Base-by-base conservation (phyloP, 164 flowering plant species). In the Chloranthus sessilifolius region DNA sequence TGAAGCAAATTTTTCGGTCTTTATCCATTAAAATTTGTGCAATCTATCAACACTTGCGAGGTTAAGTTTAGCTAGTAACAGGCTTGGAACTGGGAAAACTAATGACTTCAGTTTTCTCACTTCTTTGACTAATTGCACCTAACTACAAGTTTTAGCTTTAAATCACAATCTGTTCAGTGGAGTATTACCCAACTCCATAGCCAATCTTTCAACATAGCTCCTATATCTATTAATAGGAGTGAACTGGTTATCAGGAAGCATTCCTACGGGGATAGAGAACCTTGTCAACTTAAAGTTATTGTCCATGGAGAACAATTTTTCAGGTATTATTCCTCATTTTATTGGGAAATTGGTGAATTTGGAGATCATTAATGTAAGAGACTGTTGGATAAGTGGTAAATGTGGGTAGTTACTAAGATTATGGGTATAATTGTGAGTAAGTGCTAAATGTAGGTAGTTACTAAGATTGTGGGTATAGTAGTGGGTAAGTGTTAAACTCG, bases 121-220 rank as follows among this genome's bases (percentile, higher is more conserved):
- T 9, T 38, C 44, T 8, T 22, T 39, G 30, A 39, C 46, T 15
- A 52, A 52, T 26, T 52, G 55, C 34, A 38, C 23, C 23, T 3
- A 26, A 2, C 55, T 52, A 3, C 7, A 38, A 1, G 8, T 0
- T 2, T 17, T 52, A 19, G 0, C 0, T 16, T 5, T 27, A 24
- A 3, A 8, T 16, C 10, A 4, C 16, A 52, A 52, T 14, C 34
- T 4, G 7, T 19, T 52, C 15, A 27, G n/a, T 0, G 45, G 45
- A 15, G 28, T 3, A 5, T 38, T 52, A 5, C 44, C 55, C 16
- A 39, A 38, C n/a, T 52, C 55, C 25, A 42, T 42, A 10, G 46
- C 46, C 14, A 42, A 42, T 9, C 46, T 42, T n/a, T 43, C 46
- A 0, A 23, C 17, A 1, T 7, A 23, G 9, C 16, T 43, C 10